A percentile compares a stretch with the other conserved stretches of the same genome.
Conservation (phyloP, 2,329 filamentous ascomycete species). For the Colletotrichum falcatum region DNA sequence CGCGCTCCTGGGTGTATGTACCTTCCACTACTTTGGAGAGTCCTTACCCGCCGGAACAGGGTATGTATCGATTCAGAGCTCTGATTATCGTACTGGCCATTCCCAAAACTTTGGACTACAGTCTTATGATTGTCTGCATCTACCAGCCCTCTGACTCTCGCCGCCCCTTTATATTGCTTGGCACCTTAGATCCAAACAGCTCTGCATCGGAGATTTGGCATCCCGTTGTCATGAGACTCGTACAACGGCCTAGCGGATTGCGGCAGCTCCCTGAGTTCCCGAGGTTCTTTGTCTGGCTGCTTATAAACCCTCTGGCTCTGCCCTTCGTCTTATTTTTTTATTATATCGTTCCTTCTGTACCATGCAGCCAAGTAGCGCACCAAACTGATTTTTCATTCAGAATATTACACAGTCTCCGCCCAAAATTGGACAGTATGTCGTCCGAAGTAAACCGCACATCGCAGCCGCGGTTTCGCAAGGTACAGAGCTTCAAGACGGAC, state of each 20-base stretch:
- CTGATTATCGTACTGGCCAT: neutral
- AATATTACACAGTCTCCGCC: neutral
- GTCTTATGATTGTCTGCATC: neutral
- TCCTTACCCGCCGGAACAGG: neutral
- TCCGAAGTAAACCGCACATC: constrained; percentile 57
- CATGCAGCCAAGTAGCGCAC: neutral
- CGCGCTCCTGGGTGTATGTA: constrained; percentile 8
- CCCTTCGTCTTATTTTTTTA: neutral
- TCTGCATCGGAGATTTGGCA: neutral
- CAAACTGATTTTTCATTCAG: constrained; percentile 18
- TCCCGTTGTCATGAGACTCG: constrained; percentile 1
- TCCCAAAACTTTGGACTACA: neutral
- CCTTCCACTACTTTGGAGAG: constrained; percentile 1
- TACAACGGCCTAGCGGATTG: neutral
- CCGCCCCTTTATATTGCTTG: neutral
- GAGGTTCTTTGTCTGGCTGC: neutral
- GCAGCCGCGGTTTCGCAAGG: constrained; percentile 77
- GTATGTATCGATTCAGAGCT: constrained; percentile 14
- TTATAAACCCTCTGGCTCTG: neutral
- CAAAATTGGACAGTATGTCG: constrained; percentile 62
- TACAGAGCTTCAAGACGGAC: constrained; percentile 88
- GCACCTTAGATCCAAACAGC: neutral
- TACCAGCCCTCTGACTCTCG: neutral
- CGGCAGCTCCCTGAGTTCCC: neutral
- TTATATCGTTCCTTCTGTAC: neutral